phyloP scores from a whole-genome alignment of 176 grass and related monocot genomes.

The bread wheat (Triticum aestivum) region IWGSC_CS_RefSeq_v2.1 NC_057807.1:400523132-400523631 shows the following conservation, averaged over 20 bases:
- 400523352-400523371: slow-evolving; percentile 71
- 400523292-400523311: slow-evolving; percentile 68
- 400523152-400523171: slow-evolving; percentile 92
- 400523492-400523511: slow-evolving; percentile 58
- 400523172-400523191: slow-evolving; percentile 82
- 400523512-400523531: slow-evolving; percentile 64
- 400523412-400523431: slow-evolving; percentile 49
- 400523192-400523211: slow-evolving; percentile 89
- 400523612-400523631: background rate
- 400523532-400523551: slow-evolving; percentile 59
- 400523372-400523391: slow-evolving; percentile 47
- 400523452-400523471: slow-evolving; percentile 71
- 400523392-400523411: slow-evolving; percentile 61
- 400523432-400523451: slow-evolving; percentile 76
- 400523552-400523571: slow-evolving; percentile 63
- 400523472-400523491: slow-evolving; percentile 52
- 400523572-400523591: slow-evolving; percentile 36
- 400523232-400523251: slow-evolving; percentile 27
- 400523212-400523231: slow-evolving; percentile 83
- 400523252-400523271: slow-evolving; percentile 55
- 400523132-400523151: slow-evolving; percentile 90
- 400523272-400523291: slow-evolving; percentile 83
- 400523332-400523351: slow-evolving; percentile 40
- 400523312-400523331: background rate
- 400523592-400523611: background rate